Conservation (phyloP, 768 basidiomycete species). For the Crepidotus variabilis region DNA sequence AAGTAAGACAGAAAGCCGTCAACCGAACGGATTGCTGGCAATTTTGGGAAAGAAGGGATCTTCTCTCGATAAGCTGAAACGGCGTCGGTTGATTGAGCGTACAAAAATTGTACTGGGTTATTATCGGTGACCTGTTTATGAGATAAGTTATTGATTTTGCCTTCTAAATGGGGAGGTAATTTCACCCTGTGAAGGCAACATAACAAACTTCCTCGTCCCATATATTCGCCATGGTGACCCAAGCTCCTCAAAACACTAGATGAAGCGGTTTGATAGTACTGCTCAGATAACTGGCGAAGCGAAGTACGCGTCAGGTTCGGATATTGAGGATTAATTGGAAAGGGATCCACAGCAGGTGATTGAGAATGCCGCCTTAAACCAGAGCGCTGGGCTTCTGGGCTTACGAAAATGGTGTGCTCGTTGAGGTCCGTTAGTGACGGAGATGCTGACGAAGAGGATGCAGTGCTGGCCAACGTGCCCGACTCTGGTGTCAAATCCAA, state of each 20-base stretch:
- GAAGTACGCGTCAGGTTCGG: no score
- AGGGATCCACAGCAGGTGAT: background rate
- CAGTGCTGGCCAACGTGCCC: no score
- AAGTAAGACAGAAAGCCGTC: slow-evolving; percentile 31
- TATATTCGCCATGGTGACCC: slow-evolving; percentile 45
- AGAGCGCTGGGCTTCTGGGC: background rate
- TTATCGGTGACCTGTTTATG: slow-evolving; percentile 30
- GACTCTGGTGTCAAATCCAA: slow-evolving; percentile 9
- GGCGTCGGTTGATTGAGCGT: slow-evolving; percentile 37
- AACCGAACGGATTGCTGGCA: slow-evolving; percentile 19
- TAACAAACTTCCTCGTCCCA: slow-evolving; percentile 44
- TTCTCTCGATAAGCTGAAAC: slow-evolving; percentile 25
- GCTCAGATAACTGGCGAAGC: background rate
- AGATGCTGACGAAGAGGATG: background rate
- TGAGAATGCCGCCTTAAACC: slow-evolving; percentile 8
- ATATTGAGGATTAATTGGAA: background rate
- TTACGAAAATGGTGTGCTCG: no score
- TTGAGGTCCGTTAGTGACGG: background rate
- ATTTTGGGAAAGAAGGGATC: slow-evolving; percentile 17
- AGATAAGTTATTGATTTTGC: background rate
- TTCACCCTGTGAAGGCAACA: slow-evolving; percentile 44
- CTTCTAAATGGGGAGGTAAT: background rate
- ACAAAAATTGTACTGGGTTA: slow-evolving; percentile 30
- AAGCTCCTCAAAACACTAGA: slow-evolving; percentile 9
- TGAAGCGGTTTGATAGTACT: background rate